Evolutionary conservation across 208 protist species (phyloP).

Genomic region (Giardia muris): DNA sequence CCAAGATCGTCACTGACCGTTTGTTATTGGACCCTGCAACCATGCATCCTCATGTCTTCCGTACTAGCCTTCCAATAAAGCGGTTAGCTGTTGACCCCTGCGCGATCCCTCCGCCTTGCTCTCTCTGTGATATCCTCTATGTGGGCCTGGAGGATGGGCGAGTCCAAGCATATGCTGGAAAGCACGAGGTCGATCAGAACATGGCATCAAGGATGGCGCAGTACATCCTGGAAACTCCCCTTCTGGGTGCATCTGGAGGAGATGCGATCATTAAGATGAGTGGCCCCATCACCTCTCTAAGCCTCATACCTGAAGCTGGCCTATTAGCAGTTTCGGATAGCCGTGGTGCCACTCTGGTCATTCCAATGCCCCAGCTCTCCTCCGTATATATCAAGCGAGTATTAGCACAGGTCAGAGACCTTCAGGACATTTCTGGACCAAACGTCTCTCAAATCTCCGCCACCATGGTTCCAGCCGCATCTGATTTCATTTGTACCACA

Average conservation of each 20-base stretch:
- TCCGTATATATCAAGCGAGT: background rate
- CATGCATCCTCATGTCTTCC: background rate
- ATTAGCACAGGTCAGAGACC: background rate
- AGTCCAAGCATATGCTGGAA: background rate
- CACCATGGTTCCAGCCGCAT: background rate
- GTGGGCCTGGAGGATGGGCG: conserved; percentile 11
- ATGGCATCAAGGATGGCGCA: background rate
- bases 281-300: background rate
- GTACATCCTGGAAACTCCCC: background rate
- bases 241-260: background rate
- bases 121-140: conserved; percentile 14
- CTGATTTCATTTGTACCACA: background rate
- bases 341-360: background rate
- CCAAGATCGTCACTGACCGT: background rate
- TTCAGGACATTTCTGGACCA: background rate
- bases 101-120: background rate
- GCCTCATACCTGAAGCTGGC: background rate
- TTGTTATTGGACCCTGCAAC: background rate
- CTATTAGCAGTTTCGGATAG: background rate
- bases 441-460: background rate
- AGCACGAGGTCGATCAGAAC: background rate
- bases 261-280: background rate
- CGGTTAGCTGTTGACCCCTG: background rate
- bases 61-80: background rate
- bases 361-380: background rate